Percentiles rank a stretch among this genome's conserved stretches.
Evolutionary conservation across 192 early-diverging fungal genomes (phyloP).

Genomic region (Backusella mclennaniae): DNA sequence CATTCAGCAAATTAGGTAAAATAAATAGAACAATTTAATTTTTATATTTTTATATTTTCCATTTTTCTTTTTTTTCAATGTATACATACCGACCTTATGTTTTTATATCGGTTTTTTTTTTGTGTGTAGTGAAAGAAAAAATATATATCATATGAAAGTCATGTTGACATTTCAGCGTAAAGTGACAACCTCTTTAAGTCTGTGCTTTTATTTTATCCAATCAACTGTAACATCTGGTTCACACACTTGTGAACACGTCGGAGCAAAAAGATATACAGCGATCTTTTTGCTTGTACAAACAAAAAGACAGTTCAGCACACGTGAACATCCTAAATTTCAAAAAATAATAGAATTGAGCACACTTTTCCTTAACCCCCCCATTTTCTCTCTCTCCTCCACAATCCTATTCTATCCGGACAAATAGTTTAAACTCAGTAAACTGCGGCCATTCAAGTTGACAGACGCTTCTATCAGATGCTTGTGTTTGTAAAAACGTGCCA

Average conservation of each 20-base stretch:
- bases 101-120: neutral
- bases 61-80: neutral
- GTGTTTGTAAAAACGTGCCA: neutral
- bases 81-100: neutral
- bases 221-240: neutral
- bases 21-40: neutral
- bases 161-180: neutral
- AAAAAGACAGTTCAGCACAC: neutral
- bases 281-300: neutral
- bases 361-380: neutral
- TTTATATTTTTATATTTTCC: neutral
- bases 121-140: neutral
- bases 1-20: neutral
- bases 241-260: slow-evolving; percentile 7
- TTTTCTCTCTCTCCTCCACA: neutral
- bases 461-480: neutral
- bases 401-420: slow-evolving; percentile 2
- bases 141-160: slow-evolving; percentile 20
- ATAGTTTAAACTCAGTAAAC: neutral
- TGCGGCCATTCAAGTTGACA: neutral
- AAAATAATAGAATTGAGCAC: neutral
- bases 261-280: slow-evolving; percentile 7
- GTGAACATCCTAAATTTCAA: neutral
- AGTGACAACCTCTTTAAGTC: slow-evolving; percentile 3
- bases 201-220: slow-evolving; percentile 16